A percentile compares a stretch with the other conserved stretches of the same genome.
Conservation (phyloP, 768 basidiomycete genomes). For the Hemileccinum rubropunctum region DNA sequence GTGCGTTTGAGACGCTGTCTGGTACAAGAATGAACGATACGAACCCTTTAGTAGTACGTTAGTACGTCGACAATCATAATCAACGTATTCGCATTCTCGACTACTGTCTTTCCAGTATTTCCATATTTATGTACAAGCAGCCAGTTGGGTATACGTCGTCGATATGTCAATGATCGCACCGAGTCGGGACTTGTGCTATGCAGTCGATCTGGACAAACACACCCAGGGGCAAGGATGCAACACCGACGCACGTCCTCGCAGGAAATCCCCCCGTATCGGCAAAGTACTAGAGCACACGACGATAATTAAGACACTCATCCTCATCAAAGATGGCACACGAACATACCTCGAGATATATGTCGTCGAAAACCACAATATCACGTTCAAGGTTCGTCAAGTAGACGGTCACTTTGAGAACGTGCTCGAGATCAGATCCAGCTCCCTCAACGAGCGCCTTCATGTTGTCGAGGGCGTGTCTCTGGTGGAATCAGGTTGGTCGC, state of each 20-base stretch:
- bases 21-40: too few relatives aligned
- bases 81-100: not conserved
- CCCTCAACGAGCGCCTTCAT: slow-evolving; percentile 36
- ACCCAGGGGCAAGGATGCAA: too few relatives aligned
- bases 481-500: not conserved
- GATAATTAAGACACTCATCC: too few relatives aligned
- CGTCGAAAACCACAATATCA: slow-evolving; percentile 41
- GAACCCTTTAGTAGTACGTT: too few relatives aligned
- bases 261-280: slow-evolving; percentile 25
- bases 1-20: too few relatives aligned
- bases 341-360: slow-evolving; percentile 35
- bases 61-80: not conserved
- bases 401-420: slow-evolving; percentile 41
- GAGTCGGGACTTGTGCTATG: too few relatives aligned
- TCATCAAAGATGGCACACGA: not conserved
- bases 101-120: too few relatives aligned
- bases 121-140: slow-evolving; percentile 1
- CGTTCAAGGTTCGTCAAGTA: slow-evolving; percentile 32
- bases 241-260: slow-evolving; percentile 41
- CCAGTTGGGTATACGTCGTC: too few relatives aligned
- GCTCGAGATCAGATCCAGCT: slow-evolving; percentile 35
- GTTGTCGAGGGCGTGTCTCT: slow-evolving; percentile 30
- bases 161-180: too few relatives aligned
- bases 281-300: slow-evolving; percentile 41
- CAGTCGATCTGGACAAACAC: slow-evolving; percentile 56